A percentile compares a stretch with the other conserved stretches of the same genome.
phyloP scores from a whole-genome alignment of 23 red algal species.

The Porphyridium purpureum region DNA sequence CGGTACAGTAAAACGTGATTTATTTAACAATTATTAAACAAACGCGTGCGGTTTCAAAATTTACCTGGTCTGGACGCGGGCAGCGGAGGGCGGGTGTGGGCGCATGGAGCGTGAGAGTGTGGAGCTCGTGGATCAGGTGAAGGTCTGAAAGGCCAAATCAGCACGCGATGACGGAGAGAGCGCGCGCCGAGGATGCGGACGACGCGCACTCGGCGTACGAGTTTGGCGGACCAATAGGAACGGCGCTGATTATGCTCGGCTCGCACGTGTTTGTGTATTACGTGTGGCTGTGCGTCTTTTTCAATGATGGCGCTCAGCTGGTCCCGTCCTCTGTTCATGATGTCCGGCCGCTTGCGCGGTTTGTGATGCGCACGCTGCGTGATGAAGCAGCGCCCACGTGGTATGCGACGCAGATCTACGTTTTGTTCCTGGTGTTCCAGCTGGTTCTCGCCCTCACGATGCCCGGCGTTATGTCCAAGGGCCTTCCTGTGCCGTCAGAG shows the following conservation, averaged over 20 bases:
- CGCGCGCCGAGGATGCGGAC: not conserved
- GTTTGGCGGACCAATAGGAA: not conserved
- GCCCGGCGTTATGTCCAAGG: not conserved
- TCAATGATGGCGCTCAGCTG: conserved; percentile 18
- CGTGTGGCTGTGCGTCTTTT: conserved; percentile 5
- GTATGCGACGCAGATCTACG: not conserved
- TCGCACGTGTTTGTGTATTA: not conserved
- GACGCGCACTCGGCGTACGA: not conserved
- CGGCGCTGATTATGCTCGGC: not conserved
- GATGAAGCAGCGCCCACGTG: not conserved
- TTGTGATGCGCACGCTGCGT: no score
- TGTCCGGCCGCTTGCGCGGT: no score
- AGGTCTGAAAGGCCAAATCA: not conserved
- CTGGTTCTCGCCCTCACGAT: not conserved
- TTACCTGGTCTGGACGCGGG: no score
- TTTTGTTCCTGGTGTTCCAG: not conserved
- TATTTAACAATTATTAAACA: no score
- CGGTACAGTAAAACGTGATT: no score
- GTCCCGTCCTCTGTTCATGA: no score
- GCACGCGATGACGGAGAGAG: not conserved
- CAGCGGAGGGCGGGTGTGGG: not conserved
- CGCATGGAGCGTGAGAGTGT: not conserved
- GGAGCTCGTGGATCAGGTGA: not conserved
- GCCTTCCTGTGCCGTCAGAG: conserved; percentile 1
- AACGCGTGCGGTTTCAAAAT: no score